Percentiles rank a stretch among this genome's conserved stretches.
Conservation (phyloP, 2,329 filamentous ascomycete species). For the Chrysoporthe puriensis region DNA sequence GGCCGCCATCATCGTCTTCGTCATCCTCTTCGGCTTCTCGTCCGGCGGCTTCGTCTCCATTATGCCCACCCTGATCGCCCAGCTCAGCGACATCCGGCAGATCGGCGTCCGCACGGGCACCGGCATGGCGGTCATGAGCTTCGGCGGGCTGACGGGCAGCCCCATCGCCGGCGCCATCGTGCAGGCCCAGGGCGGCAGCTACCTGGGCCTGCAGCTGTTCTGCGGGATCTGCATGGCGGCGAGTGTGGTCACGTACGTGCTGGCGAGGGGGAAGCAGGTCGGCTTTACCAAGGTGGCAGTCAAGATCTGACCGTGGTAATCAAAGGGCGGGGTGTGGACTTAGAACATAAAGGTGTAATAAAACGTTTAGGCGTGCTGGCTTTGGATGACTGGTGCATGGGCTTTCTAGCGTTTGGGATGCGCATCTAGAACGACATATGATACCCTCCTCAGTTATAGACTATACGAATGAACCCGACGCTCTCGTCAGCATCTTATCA, state of each 20-base stretch:
- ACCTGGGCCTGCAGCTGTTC: constrained; percentile 58
- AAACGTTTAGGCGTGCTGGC: neutral
- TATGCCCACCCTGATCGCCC: constrained; percentile 58
- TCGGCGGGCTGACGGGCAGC: constrained; percentile 60
- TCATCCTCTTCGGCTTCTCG: constrained; percentile 65
- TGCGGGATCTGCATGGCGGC: constrained; percentile 49
- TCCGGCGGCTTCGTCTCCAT: constrained; percentile 67
- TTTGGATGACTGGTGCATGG: neutral
- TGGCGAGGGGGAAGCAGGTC: constrained; percentile 34
- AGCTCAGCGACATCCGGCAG: constrained; percentile 62
- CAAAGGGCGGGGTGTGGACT: neutral
- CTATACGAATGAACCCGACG: no score
- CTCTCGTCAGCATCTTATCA: no score
- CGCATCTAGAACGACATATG: no score
- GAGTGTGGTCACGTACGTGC: constrained; percentile 34
- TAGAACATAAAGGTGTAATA: no score
- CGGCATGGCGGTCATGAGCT: constrained; percentile 57
- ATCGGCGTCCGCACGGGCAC: constrained; percentile 63
- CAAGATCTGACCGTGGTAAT: constrained; percentile 29
- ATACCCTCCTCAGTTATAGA: no score
- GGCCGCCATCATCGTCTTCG: constrained; percentile 62
- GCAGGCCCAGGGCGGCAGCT: constrained; percentile 46
- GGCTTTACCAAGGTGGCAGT: constrained; percentile 31
- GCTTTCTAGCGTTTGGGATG: no score
- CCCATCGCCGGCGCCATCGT: constrained; percentile 61